Evolutionary conservation across 495 filamentous ascomycete species (phyloP), one percentile per base, ranked within the genome.

Genomic region (Talaromyces stipitatus): DNA sequence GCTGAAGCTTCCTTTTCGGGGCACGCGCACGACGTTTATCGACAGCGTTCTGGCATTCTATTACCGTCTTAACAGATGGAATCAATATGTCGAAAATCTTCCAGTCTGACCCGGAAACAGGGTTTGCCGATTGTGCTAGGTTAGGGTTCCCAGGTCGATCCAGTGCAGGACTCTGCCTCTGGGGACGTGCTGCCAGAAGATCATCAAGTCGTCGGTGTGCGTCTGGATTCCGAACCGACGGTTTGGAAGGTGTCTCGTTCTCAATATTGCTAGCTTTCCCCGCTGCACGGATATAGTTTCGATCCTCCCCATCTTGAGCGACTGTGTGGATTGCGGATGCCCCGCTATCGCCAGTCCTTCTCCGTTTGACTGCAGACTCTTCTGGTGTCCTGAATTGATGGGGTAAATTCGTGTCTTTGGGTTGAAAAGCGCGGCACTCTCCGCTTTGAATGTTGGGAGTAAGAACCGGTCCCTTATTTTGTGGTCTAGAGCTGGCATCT

Each of bases 351-450:
- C 26, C 23, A 28, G 26, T 27, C 33, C 26, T 43, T 46, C 54
- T 10, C 46, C 54, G 54, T 45, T 55, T 55, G 10, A 30, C 27
- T 3, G 54, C 18, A 9, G 33, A 30, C 46, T 16, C 30, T 54
- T 45, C 41, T 24, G 11, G 18, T 20, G 16, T 18, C n/a, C 7
- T 27, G 14, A n/a, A 24, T 12, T 46, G 26, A 36, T 7, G 5
- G n/a, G 38, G 10, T 16, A 16, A 30, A 54, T 61, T 61, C 4
- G 48, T 11, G 22, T 58, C 59, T 33, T 27, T 53, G 27, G 56
- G 48, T 45, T 55, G 59, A 43, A 61, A 23, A 26, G 41, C 58
- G 43, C 47, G 58, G 12, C 32, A 24, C 33, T 45, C 23, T 26
- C 23, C 48, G 8, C n/a, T n/a, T 47, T 26, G 43, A 47, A 29